These are phyloP conservation scores for Gossypium longicalyx DNA, from an alignment of 345 rosid genomes.

Conservation along the genomic window DNA sequence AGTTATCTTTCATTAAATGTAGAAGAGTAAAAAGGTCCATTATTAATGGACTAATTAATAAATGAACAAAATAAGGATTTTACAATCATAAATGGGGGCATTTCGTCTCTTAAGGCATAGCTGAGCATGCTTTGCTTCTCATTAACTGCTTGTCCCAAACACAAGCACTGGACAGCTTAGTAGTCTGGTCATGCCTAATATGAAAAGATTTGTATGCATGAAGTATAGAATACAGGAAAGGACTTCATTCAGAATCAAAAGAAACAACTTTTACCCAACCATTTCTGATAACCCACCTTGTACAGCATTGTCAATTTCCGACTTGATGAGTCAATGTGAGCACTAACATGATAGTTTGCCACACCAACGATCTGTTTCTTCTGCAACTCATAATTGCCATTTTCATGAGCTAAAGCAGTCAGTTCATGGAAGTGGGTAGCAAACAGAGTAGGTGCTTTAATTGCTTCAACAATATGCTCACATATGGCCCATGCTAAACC, in stretches of 20 bases:
- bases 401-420: slow-evolving; percentile 78
- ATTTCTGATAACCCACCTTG: slow-evolving; percentile 49
- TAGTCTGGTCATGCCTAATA: background rate
- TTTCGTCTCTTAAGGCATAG: background rate
- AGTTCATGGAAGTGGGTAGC: slow-evolving; percentile 98
- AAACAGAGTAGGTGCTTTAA: slow-evolving; percentile 85
- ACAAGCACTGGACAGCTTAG: background rate
- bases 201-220: no score
- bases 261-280: background rate
- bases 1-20: background rate
- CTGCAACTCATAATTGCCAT: slow-evolving; percentile 29
- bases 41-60: background rate
- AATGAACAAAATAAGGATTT: background rate
- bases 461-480: slow-evolving; percentile 87
- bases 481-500: slow-evolving; percentile 99
- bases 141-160: background rate
- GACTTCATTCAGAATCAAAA: background rate
- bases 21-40: background rate
- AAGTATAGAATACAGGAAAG: background rate
- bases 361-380: slow-evolving; percentile 59
- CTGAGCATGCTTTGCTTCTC: background rate
- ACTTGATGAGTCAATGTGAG: slow-evolving; percentile 77
- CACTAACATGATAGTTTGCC: slow-evolving; percentile 93
- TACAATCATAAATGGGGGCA: background rate
- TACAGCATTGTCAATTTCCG: slow-evolving; percentile 95